Evolutionary conservation across 2,329 filamentous ascomycete genomes (phyloP), one percentile per base, ranked within the genome.

Genomic region (Leptographium wingfieldii): DNA sequence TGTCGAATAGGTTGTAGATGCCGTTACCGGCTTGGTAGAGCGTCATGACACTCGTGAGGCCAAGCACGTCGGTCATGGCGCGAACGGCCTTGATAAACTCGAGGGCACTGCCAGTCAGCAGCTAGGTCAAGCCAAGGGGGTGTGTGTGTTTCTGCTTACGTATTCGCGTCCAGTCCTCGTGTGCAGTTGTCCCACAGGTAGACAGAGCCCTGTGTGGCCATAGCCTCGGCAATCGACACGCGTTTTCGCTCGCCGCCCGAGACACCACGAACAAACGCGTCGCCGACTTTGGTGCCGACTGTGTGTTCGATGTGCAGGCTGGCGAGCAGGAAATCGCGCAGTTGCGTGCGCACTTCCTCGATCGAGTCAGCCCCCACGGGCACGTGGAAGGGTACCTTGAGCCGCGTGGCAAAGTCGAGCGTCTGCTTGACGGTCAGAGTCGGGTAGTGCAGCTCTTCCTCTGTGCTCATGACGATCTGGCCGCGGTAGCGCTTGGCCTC

Each of bases 21-120:
- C 84, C 90, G 72, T 94, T 88, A 0, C 86, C 90, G 0, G 88
- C 89, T 69, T 95, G 90, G 70, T 95, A 95, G 0, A 95, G 76
- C 0, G 90, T 90, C 1, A 95, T 89, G 62, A 94, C 92, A 0
- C 90, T 94, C 1, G 87, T 88, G 0, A 86, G 90, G 69, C 87
- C 83, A 78, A 91, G 59, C 94, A 82, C 70, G 94, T 87, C 27
- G 90, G 94, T 75, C 92, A 80, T 35, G 49, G 91, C 85, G 2
- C 90, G 84, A 1, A 95, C 77, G 1, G 82, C 84, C 65, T 80
- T 80, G 62, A 75, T 73, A 62, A 78, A 82, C 64, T 81, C 79
- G 5, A 81, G 72, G 2, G 79, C 80, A 0, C 33, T 35, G 33
- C 33, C 33, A 9, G 33, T 35, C 9, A 35, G 33, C 33, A 35